Evolutionary conservation across 1,139 yeast species (phyloP), one percentile per base, ranked within the genome.

Genomic region (Candida sojae): DNA sequence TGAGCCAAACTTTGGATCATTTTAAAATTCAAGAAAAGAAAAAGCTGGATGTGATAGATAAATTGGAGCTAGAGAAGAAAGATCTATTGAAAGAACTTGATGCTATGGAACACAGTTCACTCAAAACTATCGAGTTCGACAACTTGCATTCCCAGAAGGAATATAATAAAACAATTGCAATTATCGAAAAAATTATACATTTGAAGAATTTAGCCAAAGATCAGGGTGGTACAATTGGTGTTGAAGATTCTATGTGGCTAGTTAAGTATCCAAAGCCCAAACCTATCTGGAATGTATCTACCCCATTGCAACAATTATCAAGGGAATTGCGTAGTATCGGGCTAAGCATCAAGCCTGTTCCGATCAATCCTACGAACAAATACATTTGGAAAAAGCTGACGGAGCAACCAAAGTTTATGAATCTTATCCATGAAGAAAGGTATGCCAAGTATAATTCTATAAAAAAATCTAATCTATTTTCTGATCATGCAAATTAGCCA

Each of bases 181-280:
- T 75, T 30, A 52, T 75, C 4, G 74, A 67, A 46, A 79, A 75
- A 55, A 68, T 76, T 12, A 55, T 63, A 1, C 57, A 68, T 26
- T 58, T 78, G 36, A 59, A 77, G 42, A 61, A 58, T 21, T 53
- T 69, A 50, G 63, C 62, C 12, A 25, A 21, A 39, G 39, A 32
- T 9, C 43, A 43, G 21, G 33, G 47, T 6, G 32, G 44, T 2
- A 41, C 35, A 8, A 17, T 17, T 17, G 21, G 21, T 17, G 21
- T 17, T 17, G 53, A 54, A 21, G 57, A 57, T 30, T 48, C 47
- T 26, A 21, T 44, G 12, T 67, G 71, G 71, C 52, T 68, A 13
- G 47, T 39, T 13, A 26, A 17, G 25, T n/a, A 30, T 17, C 21
- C 32, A 9, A 40, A 12, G 2, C 9, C 12, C 6, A 30, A 28